Evolutionary conservation across 2,329 filamentous ascomycete species (phyloP).

Genomic region (Diplodia scrobiculata): DNA sequence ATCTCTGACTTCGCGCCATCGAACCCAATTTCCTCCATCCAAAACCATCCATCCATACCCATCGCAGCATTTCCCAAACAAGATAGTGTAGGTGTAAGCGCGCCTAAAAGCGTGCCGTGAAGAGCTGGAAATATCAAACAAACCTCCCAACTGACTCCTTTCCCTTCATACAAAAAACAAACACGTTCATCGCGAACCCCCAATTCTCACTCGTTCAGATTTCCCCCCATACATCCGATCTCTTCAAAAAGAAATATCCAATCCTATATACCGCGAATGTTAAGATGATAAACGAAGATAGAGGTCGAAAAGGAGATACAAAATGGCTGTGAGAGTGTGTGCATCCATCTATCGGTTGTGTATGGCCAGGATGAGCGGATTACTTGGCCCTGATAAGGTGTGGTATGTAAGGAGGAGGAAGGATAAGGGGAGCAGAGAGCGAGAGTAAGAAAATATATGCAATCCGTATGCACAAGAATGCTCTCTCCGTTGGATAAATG

Average conservation of each 20-base stretch:
- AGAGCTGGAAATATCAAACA: too few relatives aligned
- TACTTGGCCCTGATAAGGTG: background rate
- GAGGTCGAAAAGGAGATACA: background rate
- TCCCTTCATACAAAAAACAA: too few relatives aligned
- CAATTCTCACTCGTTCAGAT: too few relatives aligned
- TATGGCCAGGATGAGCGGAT: background rate
- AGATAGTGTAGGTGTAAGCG: too few relatives aligned
- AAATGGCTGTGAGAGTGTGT: background rate
- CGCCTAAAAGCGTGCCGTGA: too few relatives aligned
- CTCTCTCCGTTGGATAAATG: slow-evolving; percentile 16
- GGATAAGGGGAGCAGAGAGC: background rate
- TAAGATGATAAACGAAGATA: background rate
- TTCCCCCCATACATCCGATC: too few relatives aligned
- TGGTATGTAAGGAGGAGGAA: background rate
- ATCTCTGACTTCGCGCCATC: too few relatives aligned
- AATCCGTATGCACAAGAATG: background rate
- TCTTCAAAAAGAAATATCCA: background rate
- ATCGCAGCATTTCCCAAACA: too few relatives aligned
- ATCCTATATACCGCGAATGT: background rate
- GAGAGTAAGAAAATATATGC: background rate
- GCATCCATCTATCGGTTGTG: background rate
- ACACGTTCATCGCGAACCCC: too few relatives aligned
- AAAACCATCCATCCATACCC: too few relatives aligned
- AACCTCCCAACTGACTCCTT: too few relatives aligned
- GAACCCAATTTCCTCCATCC: too few relatives aligned